Conservation (phyloP, 306 rosid species). For the Cercis canadensis region DNA sequence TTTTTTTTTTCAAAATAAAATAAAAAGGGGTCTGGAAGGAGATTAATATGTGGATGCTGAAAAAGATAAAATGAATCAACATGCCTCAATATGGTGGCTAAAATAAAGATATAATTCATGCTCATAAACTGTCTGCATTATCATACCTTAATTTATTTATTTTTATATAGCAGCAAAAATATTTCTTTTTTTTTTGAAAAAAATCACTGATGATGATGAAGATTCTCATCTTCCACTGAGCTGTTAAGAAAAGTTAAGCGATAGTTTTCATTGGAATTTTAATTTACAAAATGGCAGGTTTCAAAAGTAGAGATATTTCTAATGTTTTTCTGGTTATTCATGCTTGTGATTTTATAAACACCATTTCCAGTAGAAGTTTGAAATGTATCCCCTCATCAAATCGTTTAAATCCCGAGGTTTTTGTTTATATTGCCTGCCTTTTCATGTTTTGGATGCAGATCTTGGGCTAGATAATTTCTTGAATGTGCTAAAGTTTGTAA, state of each 20-base stretch:
- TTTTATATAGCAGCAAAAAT: not conserved
- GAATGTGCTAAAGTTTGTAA: not conserved
- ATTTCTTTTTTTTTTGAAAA: not conserved
- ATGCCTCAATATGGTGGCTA: not conserved
- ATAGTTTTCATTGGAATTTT: not conserved
- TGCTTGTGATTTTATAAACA: not conserved
- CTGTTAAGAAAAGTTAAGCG: not conserved
- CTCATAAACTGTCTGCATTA: not conserved
- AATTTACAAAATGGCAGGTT: not conserved
- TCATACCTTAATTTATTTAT: no score
- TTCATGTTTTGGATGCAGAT: conserved; percentile 8
- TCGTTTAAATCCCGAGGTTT: not conserved
- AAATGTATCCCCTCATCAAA: not conserved
- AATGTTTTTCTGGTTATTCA: not conserved
- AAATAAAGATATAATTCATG: not conserved
- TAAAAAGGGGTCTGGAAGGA: not conserved
- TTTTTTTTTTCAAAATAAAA: no score
- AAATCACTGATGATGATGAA: not conserved
- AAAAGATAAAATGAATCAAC: not conserved
- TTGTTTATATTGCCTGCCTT: not conserved
- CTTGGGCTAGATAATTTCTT: not conserved
- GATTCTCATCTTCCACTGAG: not conserved
- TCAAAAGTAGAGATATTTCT: not conserved
- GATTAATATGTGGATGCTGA: not conserved
- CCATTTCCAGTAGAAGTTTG: not conserved